Percentiles rank a stretch among this genome's conserved stretches.
These are phyloP conservation scores for Tylopilus sp. DNA, from an alignment of 768 basidiomycete genomes.

Conservation along the genomic window DNA sequence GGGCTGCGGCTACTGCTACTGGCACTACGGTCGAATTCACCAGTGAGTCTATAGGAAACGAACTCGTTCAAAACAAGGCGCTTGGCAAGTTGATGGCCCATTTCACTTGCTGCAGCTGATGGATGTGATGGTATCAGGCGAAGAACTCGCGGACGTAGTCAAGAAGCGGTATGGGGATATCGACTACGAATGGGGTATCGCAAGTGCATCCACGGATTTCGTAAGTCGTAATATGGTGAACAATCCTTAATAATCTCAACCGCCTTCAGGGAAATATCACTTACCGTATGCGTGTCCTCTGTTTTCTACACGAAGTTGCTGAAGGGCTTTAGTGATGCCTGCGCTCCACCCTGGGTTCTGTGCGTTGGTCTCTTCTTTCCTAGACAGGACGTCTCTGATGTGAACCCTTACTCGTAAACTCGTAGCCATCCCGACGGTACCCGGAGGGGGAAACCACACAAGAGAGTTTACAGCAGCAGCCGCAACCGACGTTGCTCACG, in stretches of 20 bases:
- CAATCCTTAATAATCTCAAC: neutral
- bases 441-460: conserved; percentile 78
- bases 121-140: conserved; percentile 38
- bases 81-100: conserved; percentile 40
- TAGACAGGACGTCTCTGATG: neutral
- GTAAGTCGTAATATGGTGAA: conserved; percentile 40
- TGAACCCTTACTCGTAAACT: neutral
- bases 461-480: conserved; percentile 63
- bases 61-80: conserved; percentile 66
- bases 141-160: conserved; percentile 60
- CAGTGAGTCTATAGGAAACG: conserved; percentile 37
- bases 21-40: conserved; percentile 52
- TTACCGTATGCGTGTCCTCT: conserved; percentile 47
- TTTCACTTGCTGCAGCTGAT: neutral
- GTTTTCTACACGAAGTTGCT: neutral
- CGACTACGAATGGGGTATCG: conserved; percentile 66
- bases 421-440: conserved; percentile 70
- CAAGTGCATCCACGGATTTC: conserved; percentile 77
- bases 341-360: conserved; percentile 69
- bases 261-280: conserved; percentile 50
- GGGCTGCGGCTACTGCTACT: conserved; percentile 67
- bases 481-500: conserved; percentile 55
- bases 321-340: conserved; percentile 46
- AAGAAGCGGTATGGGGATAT: conserved; percentile 58
- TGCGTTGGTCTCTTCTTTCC: conserved; percentile 12